Evolutionary conservation across 495 filamentous ascomycete genomes (phyloP), one percentile per base, ranked within the genome.

Genomic region (Rhizodiscina lignyota): DNA sequence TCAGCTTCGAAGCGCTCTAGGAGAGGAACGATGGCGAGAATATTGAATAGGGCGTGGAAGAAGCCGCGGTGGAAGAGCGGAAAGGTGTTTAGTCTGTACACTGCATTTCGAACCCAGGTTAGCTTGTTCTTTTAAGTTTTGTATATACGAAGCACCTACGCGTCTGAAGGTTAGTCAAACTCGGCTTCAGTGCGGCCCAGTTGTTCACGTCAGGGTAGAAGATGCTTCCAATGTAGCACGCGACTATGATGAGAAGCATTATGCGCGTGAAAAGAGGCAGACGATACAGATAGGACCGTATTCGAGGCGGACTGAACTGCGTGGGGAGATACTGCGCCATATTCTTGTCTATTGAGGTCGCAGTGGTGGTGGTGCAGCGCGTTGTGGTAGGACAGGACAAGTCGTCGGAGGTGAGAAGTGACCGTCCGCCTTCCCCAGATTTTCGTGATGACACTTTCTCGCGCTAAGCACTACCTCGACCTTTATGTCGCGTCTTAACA

Each of bases 1-100:
- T 93, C 87, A n/a, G 72, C 63, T 58, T 97, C 89, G 52, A 96
- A 97, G 31, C 85, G 68, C 55, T 94, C 86, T 43, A 96, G 51
- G 31, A 97, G 60, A 12, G 89, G 89, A 8, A 73, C 73, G 39
- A 94, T 56, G 3, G 84, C 77, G 31, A 93, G 13, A 28, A 79
- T 49, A 55, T 94, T 94, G 46, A 94, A 52, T 20, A 87, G 43
- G 31, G 73, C 60, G 52, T 96, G 89, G 39, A 91, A 62, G 55
- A 87, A 68, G 41, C 75, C 74, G 21, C 66, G 48, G 53, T 97
- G 89, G 37, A 96, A 77, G 35, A 97, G 64, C 2, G 87, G 85
- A 53, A 81, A 97, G 6, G 85, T 91, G 49, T 93, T 94, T 13
- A 86, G 63, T 40, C 89, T 79, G 54, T 96, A 83, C 68, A 92